Evolutionary conservation across 495 filamentous ascomycete species (phyloP).

Genomic region (Aspergillus cristatus): DNA sequence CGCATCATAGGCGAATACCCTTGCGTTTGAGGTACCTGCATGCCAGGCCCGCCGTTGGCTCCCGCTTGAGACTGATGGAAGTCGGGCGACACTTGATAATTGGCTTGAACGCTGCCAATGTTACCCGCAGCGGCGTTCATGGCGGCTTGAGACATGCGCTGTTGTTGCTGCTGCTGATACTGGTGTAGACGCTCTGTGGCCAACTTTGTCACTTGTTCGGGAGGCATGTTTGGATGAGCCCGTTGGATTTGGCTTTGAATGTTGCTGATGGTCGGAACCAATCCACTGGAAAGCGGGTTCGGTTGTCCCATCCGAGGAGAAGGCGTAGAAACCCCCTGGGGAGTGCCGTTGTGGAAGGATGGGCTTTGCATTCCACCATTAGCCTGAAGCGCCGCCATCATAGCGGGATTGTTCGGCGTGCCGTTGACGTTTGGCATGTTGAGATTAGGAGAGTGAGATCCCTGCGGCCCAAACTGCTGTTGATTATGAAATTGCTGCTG

Average conservation of each 20-base stretch:
- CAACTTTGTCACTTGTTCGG: constrained; percentile 51
- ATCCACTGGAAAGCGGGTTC: constrained; percentile 43
- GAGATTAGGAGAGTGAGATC: constrained; percentile 33
- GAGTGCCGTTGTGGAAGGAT: constrained; percentile 34
- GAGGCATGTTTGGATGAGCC: constrained; percentile 45
- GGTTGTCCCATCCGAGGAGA: constrained; percentile 45
- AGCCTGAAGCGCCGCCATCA: constrained; percentile 44
- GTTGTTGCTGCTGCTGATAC: constrained; percentile 44
- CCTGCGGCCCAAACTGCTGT: constrained; percentile 33
- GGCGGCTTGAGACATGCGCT: constrained; percentile 47
- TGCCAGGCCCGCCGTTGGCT: constrained; percentile 27
- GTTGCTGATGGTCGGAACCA: constrained; percentile 44
- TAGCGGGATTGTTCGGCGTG: constrained; percentile 43
- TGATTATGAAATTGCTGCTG: constrained; percentile 33
- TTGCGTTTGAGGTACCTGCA: constrained; percentile 46
- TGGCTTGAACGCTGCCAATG: constrained; percentile 27
- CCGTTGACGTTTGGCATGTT: constrained; percentile 41
- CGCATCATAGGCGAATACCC: constrained; percentile 67
- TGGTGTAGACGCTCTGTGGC: constrained; percentile 51
- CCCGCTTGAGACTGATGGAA: constrained; percentile 25
- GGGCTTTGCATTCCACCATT: constrained; percentile 41
- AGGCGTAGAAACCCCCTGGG: constrained; percentile 38
- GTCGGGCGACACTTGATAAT: constrained; percentile 34
- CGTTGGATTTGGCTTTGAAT: constrained; percentile 43
- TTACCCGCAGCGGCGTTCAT: constrained; percentile 60